Conservation (phyloP, 805 yeast genomes). For the Candida lessepsii region DNA sequence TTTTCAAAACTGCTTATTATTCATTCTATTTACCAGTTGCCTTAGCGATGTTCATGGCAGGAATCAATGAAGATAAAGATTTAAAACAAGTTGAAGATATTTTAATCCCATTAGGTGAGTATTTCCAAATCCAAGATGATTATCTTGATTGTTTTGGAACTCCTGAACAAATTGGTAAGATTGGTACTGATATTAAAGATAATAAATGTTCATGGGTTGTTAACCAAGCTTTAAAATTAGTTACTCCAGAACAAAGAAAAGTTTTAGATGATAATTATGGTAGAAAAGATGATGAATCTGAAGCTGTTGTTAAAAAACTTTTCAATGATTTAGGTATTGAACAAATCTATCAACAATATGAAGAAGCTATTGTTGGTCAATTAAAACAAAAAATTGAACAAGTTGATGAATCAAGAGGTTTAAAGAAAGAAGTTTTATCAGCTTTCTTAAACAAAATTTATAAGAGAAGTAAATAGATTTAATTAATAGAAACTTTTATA, state of each 20-base stretch:
- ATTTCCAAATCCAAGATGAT: conserved; percentile 98
- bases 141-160: conserved; percentile 95
- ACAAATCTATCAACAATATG: conserved; percentile 72
- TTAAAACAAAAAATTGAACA: conserved; percentile 63
- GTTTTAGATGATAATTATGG: conserved; percentile 89
- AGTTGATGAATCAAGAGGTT: conserved; percentile 90
- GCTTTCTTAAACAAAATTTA: conserved; percentile 87
- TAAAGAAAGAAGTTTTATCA: conserved; percentile 81
- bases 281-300: conserved; percentile 66
- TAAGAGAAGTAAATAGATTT: conserved; percentile 79
- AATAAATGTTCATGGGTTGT: conserved; percentile 98
- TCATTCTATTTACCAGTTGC: conserved; percentile 97
- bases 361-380: conserved; percentile 69
- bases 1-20: conserved; percentile 95
- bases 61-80: conserved; percentile 66
- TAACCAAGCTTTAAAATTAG: conserved; percentile 84
- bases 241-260: conserved; percentile 75
- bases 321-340: conserved; percentile 75
- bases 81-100: conserved; percentile 85
- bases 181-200: conserved; percentile 97
- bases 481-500: no score
- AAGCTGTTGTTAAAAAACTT: conserved; percentile 66
- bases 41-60: conserved; percentile 91
- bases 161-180: conserved; percentile 96
- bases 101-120: conserved; percentile 93